These are phyloP conservation scores for Coniosporium apollinis DNA, from an alignment of 495 filamentous ascomycete species.

Conservation along the genomic window DNA sequence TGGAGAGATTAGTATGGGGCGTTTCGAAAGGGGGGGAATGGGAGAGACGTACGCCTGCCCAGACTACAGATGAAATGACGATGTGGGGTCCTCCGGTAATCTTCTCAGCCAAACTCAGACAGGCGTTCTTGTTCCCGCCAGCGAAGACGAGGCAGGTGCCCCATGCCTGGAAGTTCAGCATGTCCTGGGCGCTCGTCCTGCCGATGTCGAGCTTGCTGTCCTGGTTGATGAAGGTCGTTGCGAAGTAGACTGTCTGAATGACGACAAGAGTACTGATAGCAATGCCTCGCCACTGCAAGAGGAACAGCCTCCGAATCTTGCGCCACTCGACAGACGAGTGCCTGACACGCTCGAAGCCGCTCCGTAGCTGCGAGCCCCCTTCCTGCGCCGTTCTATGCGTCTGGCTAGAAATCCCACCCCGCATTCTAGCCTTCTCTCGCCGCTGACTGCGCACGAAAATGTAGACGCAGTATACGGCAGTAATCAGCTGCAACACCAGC, in stretches of 20 bases:
- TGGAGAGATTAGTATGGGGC: not conserved
- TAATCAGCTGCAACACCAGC: constrained; percentile 16
- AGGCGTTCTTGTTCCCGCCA: constrained; percentile 17
- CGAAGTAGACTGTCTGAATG: constrained; percentile 17
- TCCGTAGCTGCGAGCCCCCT: too few relatives aligned
- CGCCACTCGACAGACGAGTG: constrained; percentile 11
- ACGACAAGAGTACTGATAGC: constrained; percentile 14
- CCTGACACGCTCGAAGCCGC: too few relatives aligned
- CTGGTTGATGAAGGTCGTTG: constrained; percentile 17
- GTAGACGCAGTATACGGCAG: constrained; percentile 19
- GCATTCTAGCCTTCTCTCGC: not conserved
- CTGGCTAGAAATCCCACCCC: too few relatives aligned
- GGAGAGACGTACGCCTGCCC: constrained; percentile 16
- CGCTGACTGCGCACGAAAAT: constrained; percentile 13
- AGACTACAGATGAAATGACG: constrained; percentile 14
- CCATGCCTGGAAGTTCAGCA: constrained; percentile 10
- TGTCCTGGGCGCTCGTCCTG: constrained; percentile 8
- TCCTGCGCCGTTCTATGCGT: too few relatives aligned
- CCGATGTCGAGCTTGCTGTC: constrained; percentile 9
- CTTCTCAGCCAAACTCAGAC: constrained; percentile 11
- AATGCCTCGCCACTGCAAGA: constrained; percentile 22
- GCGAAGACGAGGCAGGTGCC: constrained; percentile 15
- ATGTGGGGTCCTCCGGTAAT: constrained; percentile 9
- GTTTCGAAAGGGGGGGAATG: not conserved
- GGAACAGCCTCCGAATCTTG: constrained; percentile 16